Base-by-base conservation (phyloP, 2,329 filamentous ascomycete species). In the Nakataea oryzae region DNA sequence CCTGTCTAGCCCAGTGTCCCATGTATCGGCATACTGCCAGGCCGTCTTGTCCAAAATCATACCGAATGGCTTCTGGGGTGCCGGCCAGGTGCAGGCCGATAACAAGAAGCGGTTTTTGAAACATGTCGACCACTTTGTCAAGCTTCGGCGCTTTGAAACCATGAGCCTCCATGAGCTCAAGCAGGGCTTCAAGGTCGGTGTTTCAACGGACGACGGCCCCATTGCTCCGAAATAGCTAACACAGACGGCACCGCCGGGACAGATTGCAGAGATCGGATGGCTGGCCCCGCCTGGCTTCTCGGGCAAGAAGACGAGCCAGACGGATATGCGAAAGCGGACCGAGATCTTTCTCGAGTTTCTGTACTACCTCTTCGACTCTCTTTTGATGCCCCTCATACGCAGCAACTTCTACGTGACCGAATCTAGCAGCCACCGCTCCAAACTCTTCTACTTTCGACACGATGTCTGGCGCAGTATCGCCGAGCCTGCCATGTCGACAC, bases 391-490 rank as follows among this genome's bases (percentile, higher is more conserved):
- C 12, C 80, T 99, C 9, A 83, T 97, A 58, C 86, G 90, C 41
- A 86, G 85, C 65, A 93, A 95, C 69, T 99, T 99, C 69, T 93
- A 97, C 70, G 90, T 97, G 50, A 99, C 95, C 0, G 95, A 99
- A 72, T 95, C 92, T 0, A 92, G 86, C 65, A 79, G 80, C 1
- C 86, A 96, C 70, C 86, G 88, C 21, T 91, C 95, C 68, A 85
- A 86, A 30, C 76, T 97, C 0, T 96, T 96, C 73, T 99, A 91
- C 75, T 97, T 97, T 71, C 89, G 93, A 4, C 95, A 99, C 66
- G 95, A 99, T 73, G 80, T 95, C 12, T 99, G 95, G 95, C 85
- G 84, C 60, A 81, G 81, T 54, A 74, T 97, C 41, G 85, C 88
- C 1, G 87, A 93, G 67, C 89, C 92, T 8, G 85, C 88, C 0